Evolutionary conservation across 2,329 filamentous ascomycete species (phyloP), one percentile per base, ranked within the genome.

Genomic region (Neopestalotiopsis sp.): DNA sequence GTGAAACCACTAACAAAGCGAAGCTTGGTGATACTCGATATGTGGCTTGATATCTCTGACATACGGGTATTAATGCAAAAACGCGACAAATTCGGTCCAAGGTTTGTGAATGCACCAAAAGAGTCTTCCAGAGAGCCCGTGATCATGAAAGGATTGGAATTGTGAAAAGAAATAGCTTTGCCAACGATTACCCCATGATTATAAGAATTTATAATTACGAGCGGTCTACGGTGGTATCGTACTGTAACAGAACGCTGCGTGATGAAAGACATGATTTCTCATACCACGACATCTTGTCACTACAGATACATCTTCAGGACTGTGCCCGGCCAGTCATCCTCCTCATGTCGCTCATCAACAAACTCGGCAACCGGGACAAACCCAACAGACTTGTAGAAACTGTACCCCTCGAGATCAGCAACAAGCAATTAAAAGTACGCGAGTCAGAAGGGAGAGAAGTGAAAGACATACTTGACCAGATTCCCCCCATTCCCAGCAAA

Each of bases 401-500:
- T 62, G 20, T 20, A 32, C 9, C 9, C 17, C 2, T 10, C 34
- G 13, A 2, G 13, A 6, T 30, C 10, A 59, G 20, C 57, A 59
- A 59, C 30, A 6, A 14, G 10, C 30, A 4, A 14, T 24, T 13
- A 24, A 45, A 17, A 5, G 14, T 32, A 24, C 3, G 9, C 17
- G 12, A 28, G 24, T 28, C 38, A 13, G 20, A 14, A 28, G 9
- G 12, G 38, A 45, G 38, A 5, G 49, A 14, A 24, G 61, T 1
- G 1, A 4, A 30, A 32, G 24, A 24, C 61, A 4, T 64, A 64
- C 61, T 64, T 64, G 10, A 64, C 38, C 40, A 64, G 5, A 12
- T 32, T 49, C 6, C 40, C 38, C n/a, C 20, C 34, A 53, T 64
- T 64, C n/a, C 61, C 61, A 32, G 38, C 61, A 34, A 34, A 64